Base-by-base conservation (phyloP, 257 asterid species). In the Osmanthus fragrans region DNA sequence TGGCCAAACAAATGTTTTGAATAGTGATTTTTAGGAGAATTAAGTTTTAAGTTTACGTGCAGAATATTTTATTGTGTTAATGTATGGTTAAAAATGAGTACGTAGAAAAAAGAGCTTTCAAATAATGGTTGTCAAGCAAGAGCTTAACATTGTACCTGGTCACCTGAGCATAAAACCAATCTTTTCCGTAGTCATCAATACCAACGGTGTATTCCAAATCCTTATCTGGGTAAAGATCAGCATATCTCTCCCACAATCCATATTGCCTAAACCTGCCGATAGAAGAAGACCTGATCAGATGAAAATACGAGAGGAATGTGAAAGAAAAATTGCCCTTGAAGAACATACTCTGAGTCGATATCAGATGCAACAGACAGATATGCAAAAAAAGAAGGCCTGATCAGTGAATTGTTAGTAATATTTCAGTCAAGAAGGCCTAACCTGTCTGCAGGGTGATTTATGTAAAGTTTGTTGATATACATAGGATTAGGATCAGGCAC, bases 211-310 rank as follows among this genome's bases (percentile, higher is more conserved):
- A 93, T 8, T 88, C 92, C 74, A 93, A 83, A 86, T 93, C 97
- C 40, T 85, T 85, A 25, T 66, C 83, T 0, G 92, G 91, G 75
- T 93, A 91, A 68, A 93, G 56, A 40, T 93, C 94, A 54, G 96
- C 80, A 87, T 92, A 92, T 82, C 90, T 90, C 64, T 93, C 97
- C 97, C 97, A 93, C 11, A 93, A 81, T 76, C 97, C 97, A 77
- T 93, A 91, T 83, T 93, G 97, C 77, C 97, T 89, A 82, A 93
- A 92, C 79, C 96, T 92, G 88, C 71, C 58, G 60, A 76, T 45
- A 5, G 25, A 81, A 73, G 16, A 19, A 19, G 29, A 27, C 45
- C 19, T 3, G 36, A 54, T 51, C 19, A 66, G 49, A 37, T 13
- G 18, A 72, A 42, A 37, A 4, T 65, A 11, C 5, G 25, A 36